A percentile compares a stretch with the other conserved stretches of the same genome.
phyloP scores from a whole-genome alignment of 805 yeast species.

The Candida jianshihensis region DNA sequence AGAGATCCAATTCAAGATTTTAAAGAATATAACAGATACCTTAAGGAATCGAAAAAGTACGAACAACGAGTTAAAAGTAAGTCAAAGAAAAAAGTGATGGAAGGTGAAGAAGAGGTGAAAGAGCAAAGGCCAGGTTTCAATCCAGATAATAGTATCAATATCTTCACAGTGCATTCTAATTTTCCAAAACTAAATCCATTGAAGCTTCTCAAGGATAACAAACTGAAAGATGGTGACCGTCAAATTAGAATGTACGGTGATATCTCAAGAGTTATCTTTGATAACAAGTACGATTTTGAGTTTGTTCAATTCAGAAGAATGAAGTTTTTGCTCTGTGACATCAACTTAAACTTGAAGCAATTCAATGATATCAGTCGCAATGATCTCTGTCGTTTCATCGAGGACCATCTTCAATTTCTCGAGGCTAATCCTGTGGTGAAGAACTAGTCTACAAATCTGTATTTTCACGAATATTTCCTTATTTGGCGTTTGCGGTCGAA shows the following conservation, averaged over 20 bases:
- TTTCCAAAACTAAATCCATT: constrained; percentile 31
- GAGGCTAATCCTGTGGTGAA: constrained; percentile 4
- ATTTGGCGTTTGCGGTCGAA: too few species aligned
- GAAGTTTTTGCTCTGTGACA: constrained; percentile 46
- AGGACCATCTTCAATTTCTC: constrained; percentile 37
- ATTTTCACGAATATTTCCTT: too few species aligned
- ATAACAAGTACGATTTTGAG: constrained; percentile 37
- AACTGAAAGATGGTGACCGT: constrained; percentile 11
- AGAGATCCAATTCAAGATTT: constrained; percentile 57
- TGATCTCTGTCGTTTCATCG: constrained; percentile 43
- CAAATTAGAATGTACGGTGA: constrained; percentile 22
- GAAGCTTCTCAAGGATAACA: constrained; percentile 8
- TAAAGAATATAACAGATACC: background rate
- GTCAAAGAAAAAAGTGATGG: background rate
- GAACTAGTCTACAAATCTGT: too few species aligned
- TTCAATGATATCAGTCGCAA: constrained; percentile 35
- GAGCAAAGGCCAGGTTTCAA: constrained; percentile 3
- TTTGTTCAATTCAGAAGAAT: constrained; percentile 48
- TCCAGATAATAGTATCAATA: constrained; percentile 12
- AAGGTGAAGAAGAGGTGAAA: background rate
- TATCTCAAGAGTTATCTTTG: constrained; percentile 5
- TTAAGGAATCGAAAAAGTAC: background rate
- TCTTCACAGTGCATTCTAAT: constrained; percentile 32
- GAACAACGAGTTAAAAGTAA: background rate
- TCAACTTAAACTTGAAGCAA: constrained; percentile 36